phyloP scores from a whole-genome alignment of 768 basidiomycete species.

The Psilocybe azurescens region DNA sequence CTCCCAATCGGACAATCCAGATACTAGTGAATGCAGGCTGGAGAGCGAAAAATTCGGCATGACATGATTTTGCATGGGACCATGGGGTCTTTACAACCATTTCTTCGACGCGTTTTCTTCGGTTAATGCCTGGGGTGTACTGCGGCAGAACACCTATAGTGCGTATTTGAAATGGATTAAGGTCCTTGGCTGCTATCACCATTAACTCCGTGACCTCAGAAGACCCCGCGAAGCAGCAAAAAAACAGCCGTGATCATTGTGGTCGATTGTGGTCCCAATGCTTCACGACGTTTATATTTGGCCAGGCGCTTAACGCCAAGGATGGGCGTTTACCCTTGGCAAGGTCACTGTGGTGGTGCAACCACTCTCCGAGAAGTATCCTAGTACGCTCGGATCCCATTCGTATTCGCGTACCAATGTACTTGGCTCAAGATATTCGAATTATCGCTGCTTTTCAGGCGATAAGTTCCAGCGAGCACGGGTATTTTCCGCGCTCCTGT shows the following conservation, averaged over 20 bases:
- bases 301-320: conserved; percentile 7
- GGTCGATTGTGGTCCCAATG: neutral
- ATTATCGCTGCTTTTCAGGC: neutral
- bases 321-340: neutral
- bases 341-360: neutral
- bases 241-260: neutral
- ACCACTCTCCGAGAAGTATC: neutral
- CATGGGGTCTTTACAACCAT: neutral
- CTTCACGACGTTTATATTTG: neutral
- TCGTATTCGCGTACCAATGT: neutral
- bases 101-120: neutral
- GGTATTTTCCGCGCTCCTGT: neutral
- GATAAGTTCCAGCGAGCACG: neutral
- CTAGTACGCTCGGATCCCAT: neutral
- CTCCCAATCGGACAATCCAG: neutral
- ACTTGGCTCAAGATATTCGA: neutral
- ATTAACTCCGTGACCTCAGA: conserved; percentile 2
- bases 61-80: neutral
- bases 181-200: neutral
- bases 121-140: conserved; percentile 1
- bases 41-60: neutral
- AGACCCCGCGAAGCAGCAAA: neutral
- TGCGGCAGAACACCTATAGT: neutral
- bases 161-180: neutral
- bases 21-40: neutral